Base-by-base conservation (phyloP, 2,329 filamentous ascomycete genomes). In the Conoideocrella luteorostrata region DNA sequence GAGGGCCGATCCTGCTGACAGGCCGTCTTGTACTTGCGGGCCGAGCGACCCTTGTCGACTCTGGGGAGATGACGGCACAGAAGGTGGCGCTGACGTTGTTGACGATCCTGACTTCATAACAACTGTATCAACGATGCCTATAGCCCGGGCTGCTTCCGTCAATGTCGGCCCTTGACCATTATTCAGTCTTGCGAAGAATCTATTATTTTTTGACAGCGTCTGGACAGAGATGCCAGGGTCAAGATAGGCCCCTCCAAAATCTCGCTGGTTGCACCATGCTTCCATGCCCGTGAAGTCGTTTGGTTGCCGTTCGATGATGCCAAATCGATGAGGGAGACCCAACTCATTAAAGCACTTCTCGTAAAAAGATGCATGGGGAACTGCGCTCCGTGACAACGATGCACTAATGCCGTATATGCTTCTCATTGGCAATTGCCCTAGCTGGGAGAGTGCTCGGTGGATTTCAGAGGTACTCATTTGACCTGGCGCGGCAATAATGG, bases 391-490 rank as follows among this genome's bases (percentile, higher is more conserved):
- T n/a, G 82, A 81, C 5, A 78, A 72, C 34, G 83, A 77, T 44
- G 79, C 85, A 48, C 82, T 86, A 52, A 93, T 87, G 33, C 86
- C 86, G 56, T 90, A 93, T 39, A 93, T 82, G 53, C 82, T 82
- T 54, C 83, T 85, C 62, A 84, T 88, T 1, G 86, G 86, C 41
- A 93, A 73, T 55, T 90, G 86, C 3, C 87, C 87, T 62, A 94
- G 82, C 46, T 86, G 80, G 43, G 87, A 80, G 23, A 93, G 67
- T 4, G 86, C 84, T 37, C 79, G 77, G 57, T 94, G 93, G 62
- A 93, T 93, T 64, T 93, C 86, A 13, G 88, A 84, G 1, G 86
- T 86, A 52, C 85, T 90, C 67, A 95, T 72, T 63, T 94, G 88
- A 7, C 88, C 88, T 0, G 88, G 88, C 0, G 88, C 88, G 20